phyloP scores from a whole-genome alignment of 352 stramenopile genomes.

The Phytophthora cryptogea region DNA sequence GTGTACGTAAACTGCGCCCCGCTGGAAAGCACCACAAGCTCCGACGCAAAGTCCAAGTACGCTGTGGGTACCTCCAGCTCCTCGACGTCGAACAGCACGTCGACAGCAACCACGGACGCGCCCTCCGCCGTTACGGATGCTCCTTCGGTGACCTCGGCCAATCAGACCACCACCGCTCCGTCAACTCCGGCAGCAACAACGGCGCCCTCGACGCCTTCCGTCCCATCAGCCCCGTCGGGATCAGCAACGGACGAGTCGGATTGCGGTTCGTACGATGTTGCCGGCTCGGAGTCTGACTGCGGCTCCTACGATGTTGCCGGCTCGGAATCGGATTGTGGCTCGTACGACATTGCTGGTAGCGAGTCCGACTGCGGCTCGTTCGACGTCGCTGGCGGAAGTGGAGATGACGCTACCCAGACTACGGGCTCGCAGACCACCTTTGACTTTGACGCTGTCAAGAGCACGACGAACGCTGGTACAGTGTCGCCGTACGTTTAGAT shows the following conservation, averaged over 20 bases:
- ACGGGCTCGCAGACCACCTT: conserved; percentile 21
- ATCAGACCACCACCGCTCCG: conserved; percentile 4
- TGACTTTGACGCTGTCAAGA: conserved; percentile 21
- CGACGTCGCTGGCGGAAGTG: conserved; percentile 8
- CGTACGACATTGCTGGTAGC: conserved; percentile 6
- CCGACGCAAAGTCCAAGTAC: conserved; percentile 24
- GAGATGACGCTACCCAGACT: conserved; percentile 5
- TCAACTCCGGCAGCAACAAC: conserved; percentile 5
- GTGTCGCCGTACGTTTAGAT: conserved; percentile 20
- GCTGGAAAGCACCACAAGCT: conserved; percentile 14
- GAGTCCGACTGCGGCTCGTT: conserved; percentile 19
- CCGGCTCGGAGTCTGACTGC: conserved; percentile 10
- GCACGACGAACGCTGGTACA: conserved; percentile 11
- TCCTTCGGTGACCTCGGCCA: conserved; percentile 5
- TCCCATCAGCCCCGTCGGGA: not conserved
- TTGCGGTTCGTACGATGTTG: conserved; percentile 20
- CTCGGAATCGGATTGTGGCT: conserved; percentile 20
- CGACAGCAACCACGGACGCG: conserved; percentile 12
- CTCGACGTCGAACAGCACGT: conserved; percentile 21
- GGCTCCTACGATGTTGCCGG: conserved; percentile 13
- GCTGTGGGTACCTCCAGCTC: conserved; percentile 22
- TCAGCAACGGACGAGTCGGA: conserved; percentile 6
- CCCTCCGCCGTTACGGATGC: conserved; percentile 8
- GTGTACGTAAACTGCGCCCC: conserved; percentile 42
- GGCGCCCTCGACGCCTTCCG: conserved; percentile 1